A percentile compares a stretch with the other conserved stretches of the same genome.
These are phyloP conservation scores for Endocalyx cinctus DNA, from an alignment of 2,329 filamentous ascomycete genomes.

Conservation along the genomic window DNA sequence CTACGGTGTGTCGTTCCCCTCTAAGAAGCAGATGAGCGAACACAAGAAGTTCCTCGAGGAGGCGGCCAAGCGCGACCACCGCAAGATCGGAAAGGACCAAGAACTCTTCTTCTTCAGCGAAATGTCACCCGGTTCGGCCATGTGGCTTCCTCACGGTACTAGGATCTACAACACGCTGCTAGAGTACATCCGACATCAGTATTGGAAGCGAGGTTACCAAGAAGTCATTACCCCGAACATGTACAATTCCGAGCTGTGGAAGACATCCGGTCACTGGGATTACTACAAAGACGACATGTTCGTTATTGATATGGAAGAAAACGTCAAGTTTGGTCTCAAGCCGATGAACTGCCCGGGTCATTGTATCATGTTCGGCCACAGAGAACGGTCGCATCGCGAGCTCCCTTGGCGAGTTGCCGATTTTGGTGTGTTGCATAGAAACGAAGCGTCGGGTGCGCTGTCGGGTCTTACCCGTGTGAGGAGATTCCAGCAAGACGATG, in stretches of 20 bases:
- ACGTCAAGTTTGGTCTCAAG: conserved; percentile 76
- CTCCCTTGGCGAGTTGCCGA: conserved; percentile 81
- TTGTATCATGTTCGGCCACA: conserved; percentile 75
- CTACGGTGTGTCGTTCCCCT: conserved; percentile 90
- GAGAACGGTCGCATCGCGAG: conserved; percentile 71
- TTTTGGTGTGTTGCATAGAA: conserved; percentile 79
- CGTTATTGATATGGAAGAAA: conserved; percentile 52
- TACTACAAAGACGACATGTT: conserved; percentile 89
- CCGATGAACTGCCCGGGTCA: conserved; percentile 94
- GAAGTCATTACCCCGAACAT: conserved; percentile 97
- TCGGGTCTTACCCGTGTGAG: conserved; percentile 79
- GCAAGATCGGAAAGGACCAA: conserved; percentile 90
- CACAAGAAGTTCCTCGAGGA: conserved; percentile 95
- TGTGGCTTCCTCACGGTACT: conserved; percentile 89
- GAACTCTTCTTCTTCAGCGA: conserved; percentile 98
- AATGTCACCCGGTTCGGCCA: conserved; percentile 84
- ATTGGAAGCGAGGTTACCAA: conserved; percentile 88
- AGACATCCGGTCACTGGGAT: conserved; percentile 90
- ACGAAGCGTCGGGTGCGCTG: conserved; percentile 77
- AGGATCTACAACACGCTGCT: conserved; percentile 90
- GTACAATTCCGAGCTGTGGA: conserved; percentile 92
- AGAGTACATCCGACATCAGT: conserved; percentile 76
- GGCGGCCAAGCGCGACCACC: conserved; percentile 94
- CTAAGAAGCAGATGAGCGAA: conserved; percentile 91
- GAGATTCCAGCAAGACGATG: conserved; percentile 86